Conservation (phyloP, 2,329 filamentous ascomycete species). For the Cordyceps cicadae region DNA sequence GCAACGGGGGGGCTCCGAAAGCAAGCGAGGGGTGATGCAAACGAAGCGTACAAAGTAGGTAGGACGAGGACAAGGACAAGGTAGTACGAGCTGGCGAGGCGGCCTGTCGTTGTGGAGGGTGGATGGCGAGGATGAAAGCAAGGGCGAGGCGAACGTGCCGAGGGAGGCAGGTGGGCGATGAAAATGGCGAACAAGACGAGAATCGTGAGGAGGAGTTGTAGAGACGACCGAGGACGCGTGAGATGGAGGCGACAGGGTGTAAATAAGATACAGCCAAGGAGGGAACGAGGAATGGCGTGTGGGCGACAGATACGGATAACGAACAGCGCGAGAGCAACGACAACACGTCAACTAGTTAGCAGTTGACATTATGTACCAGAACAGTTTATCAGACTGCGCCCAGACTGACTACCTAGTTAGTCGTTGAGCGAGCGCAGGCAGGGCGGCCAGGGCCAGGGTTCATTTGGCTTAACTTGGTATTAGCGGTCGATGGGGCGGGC, state of each 20-base stretch:
- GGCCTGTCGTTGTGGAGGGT: neutral
- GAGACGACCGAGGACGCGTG: neutral
- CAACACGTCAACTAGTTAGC: neutral
- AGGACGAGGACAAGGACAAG: too few species aligned
- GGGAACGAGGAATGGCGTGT: neutral
- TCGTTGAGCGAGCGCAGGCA: neutral
- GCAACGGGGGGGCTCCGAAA: neutral
- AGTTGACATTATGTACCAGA: neutral
- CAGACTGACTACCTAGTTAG: neutral
- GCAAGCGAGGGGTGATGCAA: neutral
- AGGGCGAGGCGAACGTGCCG: too few species aligned
- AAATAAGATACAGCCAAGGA: conserved; percentile 5
- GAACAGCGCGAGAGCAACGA: too few species aligned
- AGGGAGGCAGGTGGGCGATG: neutral
- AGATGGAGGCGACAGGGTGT: neutral
- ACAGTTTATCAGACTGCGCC: neutral
- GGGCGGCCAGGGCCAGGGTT: neutral
- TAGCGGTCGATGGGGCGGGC: conserved; percentile 3
- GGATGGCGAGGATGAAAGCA: neutral
- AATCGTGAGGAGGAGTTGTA: neutral
- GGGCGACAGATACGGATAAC: neutral
- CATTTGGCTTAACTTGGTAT: neutral
- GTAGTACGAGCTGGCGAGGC: neutral
- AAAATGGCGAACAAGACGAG: neutral
- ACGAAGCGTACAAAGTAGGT: neutral